Evolutionary conservation across 148 eudicot genomes (phyloP), one percentile per base, ranked within the genome.

Genomic region (Rhododendron williamsianum): DNA sequence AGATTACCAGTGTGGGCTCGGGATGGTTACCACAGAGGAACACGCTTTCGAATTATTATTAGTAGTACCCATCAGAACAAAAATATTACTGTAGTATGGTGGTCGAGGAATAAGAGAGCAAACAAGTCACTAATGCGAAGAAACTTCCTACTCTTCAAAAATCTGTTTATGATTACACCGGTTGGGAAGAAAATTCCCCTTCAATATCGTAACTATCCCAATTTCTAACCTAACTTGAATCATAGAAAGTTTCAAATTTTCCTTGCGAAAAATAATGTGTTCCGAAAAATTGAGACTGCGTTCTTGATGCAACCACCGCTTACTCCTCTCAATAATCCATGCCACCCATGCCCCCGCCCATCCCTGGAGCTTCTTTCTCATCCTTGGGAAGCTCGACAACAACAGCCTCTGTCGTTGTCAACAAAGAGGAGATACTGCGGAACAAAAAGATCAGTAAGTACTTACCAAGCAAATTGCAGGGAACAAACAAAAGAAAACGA

Each of bases 401-500:
- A 36, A 92, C 92, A 16, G 98, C 96, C 86, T 95, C 98, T 0
- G 98, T 95, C 6, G 98, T 95, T 0, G 98, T 95, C 95, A 95
- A 91, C 93, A 95, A 86, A 10, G 98, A 91, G 10, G 98, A 91
- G 25, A 95, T 93, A 69, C 98, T 94, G 93, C 82, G 89, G 1
- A 82, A 13, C 48, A 83, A 72, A 25, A 18, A 23, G 56, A 30
- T 0, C 10, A 2, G 3, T 35, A 23, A 72, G 69, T 10, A 58
- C 65, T 73, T 41, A 63, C 69, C 3, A 36, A 33, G 18, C 16
- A n/a, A 78, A 25, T 45, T 48, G 76, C 38, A 71, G 38, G 36
- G 36, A 3, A 71, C 18, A 12, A 71, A 71, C 77, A 76, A 41
- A 2, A 19, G n/a, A 83, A 58, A 12, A 12, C 35, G 4, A 63